Percentiles rank a stretch among this genome's conserved stretches.
Conservation (phyloP, 2,329 filamentous ascomycete genomes). For the Alternaria alternata region DNA sequence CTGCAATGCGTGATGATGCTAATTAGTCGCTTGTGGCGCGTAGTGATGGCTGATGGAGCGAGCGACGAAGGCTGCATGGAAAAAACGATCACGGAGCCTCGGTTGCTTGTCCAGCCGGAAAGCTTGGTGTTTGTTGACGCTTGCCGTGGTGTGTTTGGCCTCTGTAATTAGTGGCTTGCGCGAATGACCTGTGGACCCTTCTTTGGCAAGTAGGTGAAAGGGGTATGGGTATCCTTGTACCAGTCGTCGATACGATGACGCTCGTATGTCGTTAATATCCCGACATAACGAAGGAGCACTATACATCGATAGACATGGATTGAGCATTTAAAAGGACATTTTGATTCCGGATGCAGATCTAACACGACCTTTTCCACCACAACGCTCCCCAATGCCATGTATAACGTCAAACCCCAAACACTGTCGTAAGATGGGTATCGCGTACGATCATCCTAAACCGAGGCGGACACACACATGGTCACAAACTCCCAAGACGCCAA, state of each 20-base stretch:
- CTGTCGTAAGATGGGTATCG: conserved; percentile 40
- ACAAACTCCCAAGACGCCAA: conserved; percentile 41
- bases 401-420: conserved; percentile 17
- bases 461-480: conserved; percentile 12
- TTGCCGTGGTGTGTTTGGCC: conserved; percentile 5
- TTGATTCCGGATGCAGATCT: not conserved
- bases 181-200: conserved; percentile 3
- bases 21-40: conserved; percentile 17
- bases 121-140: conserved; percentile 23
- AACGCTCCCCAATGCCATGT: not conserved
- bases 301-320: not conserved
- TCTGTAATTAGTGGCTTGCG: conserved; percentile 3
- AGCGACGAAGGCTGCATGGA: conserved; percentile 4
- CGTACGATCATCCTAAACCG: conserved; percentile 23
- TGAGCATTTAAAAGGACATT: not conserved
- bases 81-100: conserved; percentile 3
- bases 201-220: not conserved
- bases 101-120: not conserved
- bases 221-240: conserved; percentile 18
- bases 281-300: not conserved
- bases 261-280: not conserved
- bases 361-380: not conserved
- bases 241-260: not conserved
- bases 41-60: conserved; percentile 23
- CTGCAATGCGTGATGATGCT: conserved; percentile 9